These are phyloP conservation scores for Limonium bicolor DNA, from an alignment of 148 eudicot species.

Conservation along the genomic window DNA sequence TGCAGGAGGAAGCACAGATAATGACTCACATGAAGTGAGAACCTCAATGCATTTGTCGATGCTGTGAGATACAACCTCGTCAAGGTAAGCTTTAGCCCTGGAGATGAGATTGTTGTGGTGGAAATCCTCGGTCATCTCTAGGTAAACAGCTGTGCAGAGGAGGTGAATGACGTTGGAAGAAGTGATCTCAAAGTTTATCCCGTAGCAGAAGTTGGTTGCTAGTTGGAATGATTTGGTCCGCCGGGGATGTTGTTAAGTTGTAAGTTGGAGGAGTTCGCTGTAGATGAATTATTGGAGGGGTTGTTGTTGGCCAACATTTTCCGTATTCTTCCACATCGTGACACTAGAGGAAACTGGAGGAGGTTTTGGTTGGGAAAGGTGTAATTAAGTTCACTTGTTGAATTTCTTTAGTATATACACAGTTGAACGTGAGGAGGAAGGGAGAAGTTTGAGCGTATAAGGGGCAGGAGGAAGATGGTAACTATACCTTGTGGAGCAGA, in stretches of 20 bases:
- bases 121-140: constrained; percentile 67
- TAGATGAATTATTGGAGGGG: constrained; percentile 43
- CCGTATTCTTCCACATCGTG: constrained; percentile 76
- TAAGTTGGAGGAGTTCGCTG: constrained; percentile 39
- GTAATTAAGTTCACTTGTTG: background rate
- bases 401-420: background rate
- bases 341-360: constrained; percentile 95
- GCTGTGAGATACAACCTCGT: constrained; percentile 61
- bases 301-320: constrained; percentile 57
- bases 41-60: constrained; percentile 82
- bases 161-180: constrained; percentile 72
- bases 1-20: constrained; percentile 82
- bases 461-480: background rate
- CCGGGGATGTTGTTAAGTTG: too few species aligned
- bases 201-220: constrained; percentile 94
- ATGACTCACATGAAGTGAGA: constrained; percentile 62
- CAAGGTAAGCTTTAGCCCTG: constrained; percentile 75
- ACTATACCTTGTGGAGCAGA: constrained; percentile 73
- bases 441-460: background rate
- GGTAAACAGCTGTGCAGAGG: constrained; percentile 62
- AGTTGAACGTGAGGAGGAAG: background rate
- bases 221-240: constrained; percentile 75
- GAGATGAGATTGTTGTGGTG: constrained; percentile 71
- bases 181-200: constrained; percentile 82
- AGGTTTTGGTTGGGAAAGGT: background rate